Conservation (phyloP, 2,329 filamentous ascomycete species). For the Teratosphaeria pseudoeucalypti region DNA sequence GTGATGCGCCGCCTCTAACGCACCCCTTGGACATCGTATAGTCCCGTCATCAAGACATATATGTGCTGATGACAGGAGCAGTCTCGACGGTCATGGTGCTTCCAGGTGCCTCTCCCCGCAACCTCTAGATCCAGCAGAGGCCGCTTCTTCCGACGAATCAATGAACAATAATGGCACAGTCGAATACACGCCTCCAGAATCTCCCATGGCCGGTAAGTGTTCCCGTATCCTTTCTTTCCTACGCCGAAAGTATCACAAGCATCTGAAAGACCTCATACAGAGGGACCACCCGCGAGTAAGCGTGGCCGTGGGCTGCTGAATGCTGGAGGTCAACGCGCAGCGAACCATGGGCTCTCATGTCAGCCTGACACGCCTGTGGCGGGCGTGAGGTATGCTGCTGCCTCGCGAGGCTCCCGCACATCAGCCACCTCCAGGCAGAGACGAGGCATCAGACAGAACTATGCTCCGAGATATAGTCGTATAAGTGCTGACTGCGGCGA, state of each 20-base stretch:
- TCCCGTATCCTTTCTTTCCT: neutral
- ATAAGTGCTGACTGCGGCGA: neutral
- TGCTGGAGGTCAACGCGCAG: neutral
- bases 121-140: neutral
- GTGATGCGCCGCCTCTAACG: neutral
- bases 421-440: neutral
- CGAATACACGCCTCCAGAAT: neutral
- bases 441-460: neutral
- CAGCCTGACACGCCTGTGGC: neutral
- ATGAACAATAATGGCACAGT: constrained; percentile 3
- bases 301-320: neutral
- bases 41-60: neutral
- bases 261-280: neutral
- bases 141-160: neutral
- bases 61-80: neutral
- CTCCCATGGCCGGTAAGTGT: neutral
- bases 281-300: neutral
- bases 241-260: neutral
- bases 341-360: neutral
- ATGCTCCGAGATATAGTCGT: neutral
- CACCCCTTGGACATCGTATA: neutral
- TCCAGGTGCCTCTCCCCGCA: neutral
- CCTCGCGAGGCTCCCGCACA: neutral
- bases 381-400: neutral
- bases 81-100: neutral